phyloP scores from a whole-genome alignment of 805 yeast genomes.

The Ogataea degrootiae region DNA sequence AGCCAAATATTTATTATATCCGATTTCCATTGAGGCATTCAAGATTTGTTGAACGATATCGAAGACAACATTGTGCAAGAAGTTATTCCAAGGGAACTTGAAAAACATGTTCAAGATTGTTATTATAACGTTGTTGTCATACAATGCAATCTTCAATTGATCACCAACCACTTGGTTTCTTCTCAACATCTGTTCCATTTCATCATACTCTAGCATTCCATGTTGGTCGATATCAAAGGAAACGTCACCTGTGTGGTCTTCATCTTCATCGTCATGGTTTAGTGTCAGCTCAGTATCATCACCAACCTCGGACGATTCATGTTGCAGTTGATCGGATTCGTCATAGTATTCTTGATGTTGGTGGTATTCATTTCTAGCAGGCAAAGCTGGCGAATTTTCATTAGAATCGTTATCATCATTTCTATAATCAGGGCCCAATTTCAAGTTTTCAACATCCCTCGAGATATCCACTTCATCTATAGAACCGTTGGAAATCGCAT shows the following conservation, averaged over 20 bases:
- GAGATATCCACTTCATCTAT: conserved; percentile 31
- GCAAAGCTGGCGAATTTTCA: not conserved
- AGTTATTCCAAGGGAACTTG: conserved; percentile 93
- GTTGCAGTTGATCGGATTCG: not conserved
- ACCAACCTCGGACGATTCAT: conserved; percentile 1
- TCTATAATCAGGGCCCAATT: conserved; percentile 16
- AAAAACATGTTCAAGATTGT: conserved; percentile 67
- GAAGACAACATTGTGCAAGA: conserved; percentile 94
- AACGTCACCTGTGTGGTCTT: conserved; percentile 26
- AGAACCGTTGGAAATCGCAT: conserved; percentile 25
- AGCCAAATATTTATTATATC: conserved; percentile 75
- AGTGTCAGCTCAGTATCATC: conserved; percentile 14
- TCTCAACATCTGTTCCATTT: conserved; percentile 36
- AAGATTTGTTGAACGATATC: conserved; percentile 93
- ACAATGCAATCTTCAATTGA: conserved; percentile 71
- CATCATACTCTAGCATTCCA: conserved; percentile 14
- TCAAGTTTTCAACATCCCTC: conserved; percentile 29
- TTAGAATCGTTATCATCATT: conserved; percentile 3
- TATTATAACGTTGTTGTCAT: conserved; percentile 66
- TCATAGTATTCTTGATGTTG: conserved; percentile 1
- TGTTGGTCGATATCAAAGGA: conserved; percentile 16
- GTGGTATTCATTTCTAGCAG: not conserved
- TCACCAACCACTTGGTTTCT: conserved; percentile 71
- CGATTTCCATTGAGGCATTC: conserved; percentile 75
- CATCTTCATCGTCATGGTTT: conserved; percentile 25